A percentile compares a stretch with the other conserved stretches of the same genome.
Evolutionary conservation across 306 rosid species (phyloP).

Genomic region (Luffa acutangula): DNA sequence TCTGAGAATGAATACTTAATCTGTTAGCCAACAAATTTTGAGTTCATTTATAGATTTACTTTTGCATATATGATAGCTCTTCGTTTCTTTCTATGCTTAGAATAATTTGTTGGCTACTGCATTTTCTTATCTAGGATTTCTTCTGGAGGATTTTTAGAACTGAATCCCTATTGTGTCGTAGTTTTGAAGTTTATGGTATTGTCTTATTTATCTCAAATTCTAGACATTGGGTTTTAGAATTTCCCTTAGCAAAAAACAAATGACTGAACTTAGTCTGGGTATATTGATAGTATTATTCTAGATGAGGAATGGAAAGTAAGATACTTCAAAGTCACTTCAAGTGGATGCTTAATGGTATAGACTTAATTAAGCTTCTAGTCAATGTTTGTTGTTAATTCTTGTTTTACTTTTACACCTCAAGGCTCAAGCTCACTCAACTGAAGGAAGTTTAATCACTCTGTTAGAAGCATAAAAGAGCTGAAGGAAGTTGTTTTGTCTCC

Average conservation of each 20-base stretch:
- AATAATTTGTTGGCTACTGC: neutral
- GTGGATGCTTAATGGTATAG: neutral
- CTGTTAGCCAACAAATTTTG: no score
- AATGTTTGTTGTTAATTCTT: neutral
- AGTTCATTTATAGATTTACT: neutral
- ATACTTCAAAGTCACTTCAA: neutral
- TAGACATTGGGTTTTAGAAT: neutral
- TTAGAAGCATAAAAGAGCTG: neutral
- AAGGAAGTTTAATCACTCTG: neutral
- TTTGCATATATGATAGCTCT: neutral
- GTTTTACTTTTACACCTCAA: neutral
- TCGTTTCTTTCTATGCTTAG: neutral
- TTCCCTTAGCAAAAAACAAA: slow-evolving; percentile 9
- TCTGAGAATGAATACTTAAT: no score
- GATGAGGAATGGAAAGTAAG: slow-evolving; percentile 28
- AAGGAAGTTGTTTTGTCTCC: neutral
- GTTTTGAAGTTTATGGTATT: neutral
- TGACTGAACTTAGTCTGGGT: slow-evolving; percentile 63
- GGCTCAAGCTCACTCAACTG: neutral
- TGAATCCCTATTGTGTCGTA: neutral
- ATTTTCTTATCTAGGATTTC: neutral
- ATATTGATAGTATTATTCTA: slow-evolving; percentile 60
- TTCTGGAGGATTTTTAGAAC: neutral
- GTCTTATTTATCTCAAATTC: neutral
- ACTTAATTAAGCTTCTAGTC: no score